A percentile compares a stretch with the other conserved stretches of the same genome.
These are phyloP conservation scores for Tetrapisispora nanseiensis DNA, from an alignment of 805 yeast species.

Conservation along the genomic window DNA sequence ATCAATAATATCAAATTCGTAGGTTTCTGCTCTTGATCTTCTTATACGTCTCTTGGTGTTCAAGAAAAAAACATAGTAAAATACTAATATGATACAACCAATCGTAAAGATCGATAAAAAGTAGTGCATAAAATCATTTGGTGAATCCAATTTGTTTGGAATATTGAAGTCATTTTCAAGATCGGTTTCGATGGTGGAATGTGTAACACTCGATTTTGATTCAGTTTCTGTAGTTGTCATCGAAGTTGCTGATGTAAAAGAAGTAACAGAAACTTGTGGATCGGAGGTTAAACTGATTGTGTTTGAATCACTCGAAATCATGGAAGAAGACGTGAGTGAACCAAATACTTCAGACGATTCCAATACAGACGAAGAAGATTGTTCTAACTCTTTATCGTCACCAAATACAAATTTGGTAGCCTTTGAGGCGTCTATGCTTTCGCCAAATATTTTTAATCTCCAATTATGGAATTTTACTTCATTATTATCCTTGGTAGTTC, in stretches of 20 bases:
- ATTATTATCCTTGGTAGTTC: slow-evolving; percentile 33
- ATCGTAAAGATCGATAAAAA: slow-evolving; percentile 48
- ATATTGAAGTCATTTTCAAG: slow-evolving; percentile 13
- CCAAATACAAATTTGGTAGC: slow-evolving; percentile 47
- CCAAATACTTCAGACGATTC: background rate
- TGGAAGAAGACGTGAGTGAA: background rate
- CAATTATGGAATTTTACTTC: slow-evolving; percentile 47
- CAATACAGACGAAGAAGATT: slow-evolving; percentile 3
- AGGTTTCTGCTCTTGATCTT: slow-evolving; percentile 58
- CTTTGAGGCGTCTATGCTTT: slow-evolving; percentile 51
- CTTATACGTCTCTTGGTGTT: slow-evolving; percentile 35
- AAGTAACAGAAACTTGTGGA: background rate
- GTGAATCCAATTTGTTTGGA: slow-evolving; percentile 29
- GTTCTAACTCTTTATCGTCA: slow-evolving; percentile 19
- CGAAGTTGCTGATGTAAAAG: background rate
- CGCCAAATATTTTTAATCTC: slow-evolving; percentile 80
- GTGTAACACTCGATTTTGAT: background rate
- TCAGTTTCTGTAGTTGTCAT: background rate
- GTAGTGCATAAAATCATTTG: slow-evolving; percentile 48
- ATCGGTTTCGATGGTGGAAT: slow-evolving; percentile 7
- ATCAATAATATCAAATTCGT: slow-evolving; percentile 69
- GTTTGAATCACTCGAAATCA: background rate
- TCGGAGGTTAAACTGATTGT: background rate
- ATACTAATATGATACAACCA: slow-evolving; percentile 43
- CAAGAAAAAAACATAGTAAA: slow-evolving; percentile 37